Evolutionary conservation across 306 rosid species (phyloP).

Genomic region (Quercus alba): DNA sequence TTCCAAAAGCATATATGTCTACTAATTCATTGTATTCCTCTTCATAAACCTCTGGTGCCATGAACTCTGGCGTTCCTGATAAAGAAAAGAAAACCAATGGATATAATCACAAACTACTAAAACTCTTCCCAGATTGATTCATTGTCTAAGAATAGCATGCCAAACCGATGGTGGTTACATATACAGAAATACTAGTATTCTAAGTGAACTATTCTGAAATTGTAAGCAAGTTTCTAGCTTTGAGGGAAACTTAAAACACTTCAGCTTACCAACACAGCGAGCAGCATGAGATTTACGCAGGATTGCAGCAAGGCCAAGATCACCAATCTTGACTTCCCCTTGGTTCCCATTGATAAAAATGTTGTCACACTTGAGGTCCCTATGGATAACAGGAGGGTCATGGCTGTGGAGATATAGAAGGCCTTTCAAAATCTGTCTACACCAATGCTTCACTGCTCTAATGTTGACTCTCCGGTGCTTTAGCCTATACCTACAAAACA

Average conservation of each 20-base stretch:
- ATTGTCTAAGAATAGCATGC: not conserved
- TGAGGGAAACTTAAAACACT: conserved; percentile 18
- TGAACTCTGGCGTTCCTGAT: conserved; percentile 97
- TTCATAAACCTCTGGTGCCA: conserved; percentile 98
- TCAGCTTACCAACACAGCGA: conserved; percentile 77
- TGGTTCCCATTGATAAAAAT: conserved; percentile 96
- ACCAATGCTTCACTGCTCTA: conserved; percentile 97
- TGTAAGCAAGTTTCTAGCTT: not conserved
- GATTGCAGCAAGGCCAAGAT: conserved; percentile 95
- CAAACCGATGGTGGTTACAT: not conserved
- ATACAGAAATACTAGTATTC: no score
- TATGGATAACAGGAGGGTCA: conserved; percentile 92
- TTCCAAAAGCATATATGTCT: conserved; percentile 95
- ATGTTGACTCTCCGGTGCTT: conserved; percentile 78
- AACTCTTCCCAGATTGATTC: not conserved
- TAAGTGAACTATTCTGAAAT: not conserved
- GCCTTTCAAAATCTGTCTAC: conserved; percentile 90
- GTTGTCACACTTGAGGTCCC: conserved; percentile 98
- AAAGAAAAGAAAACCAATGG: not conserved
- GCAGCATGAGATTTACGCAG: conserved; percentile 80
- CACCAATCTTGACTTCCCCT: conserved; percentile 97
- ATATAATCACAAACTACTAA: not conserved
- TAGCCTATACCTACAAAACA: conserved; percentile 66
- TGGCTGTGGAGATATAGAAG: conserved; percentile 85
- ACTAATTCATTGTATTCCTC: conserved; percentile 95